A percentile compares a stretch with the other conserved stretches of the same genome.
phyloP scores from a whole-genome alignment of 148 eudicot species.

The Amaranthus cruentus region DNA sequence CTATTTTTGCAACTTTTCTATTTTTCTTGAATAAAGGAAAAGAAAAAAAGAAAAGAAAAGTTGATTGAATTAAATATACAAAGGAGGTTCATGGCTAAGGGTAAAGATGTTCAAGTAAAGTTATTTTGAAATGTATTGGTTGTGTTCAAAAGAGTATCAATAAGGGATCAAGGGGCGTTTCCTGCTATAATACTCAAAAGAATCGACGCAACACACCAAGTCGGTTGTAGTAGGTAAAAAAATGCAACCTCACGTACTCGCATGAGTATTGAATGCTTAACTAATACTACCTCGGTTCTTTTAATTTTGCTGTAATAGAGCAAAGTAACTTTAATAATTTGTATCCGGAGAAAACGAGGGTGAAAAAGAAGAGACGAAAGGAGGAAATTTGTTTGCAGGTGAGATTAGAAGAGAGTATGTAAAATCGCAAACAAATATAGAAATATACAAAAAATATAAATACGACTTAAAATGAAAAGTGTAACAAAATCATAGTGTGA shows the following conservation, averaged over 20 bases:
- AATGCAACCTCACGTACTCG: no score
- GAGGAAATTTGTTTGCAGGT: no score
- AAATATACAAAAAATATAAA: no score
- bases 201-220: background rate
- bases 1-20: no score
- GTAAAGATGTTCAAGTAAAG: slow-evolving; percentile 3
- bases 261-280: no score
- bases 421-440: no score
- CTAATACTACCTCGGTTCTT: no score
- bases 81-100: slow-evolving; percentile 2
- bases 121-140: background rate
- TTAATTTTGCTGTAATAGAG: no score
- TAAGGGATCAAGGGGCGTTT: background rate
- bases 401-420: no score
- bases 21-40: background rate
- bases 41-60: background rate
- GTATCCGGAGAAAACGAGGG: no score
- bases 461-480: background rate
- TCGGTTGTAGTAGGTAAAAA: background rate
- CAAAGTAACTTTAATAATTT: no score
- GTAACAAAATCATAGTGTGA: background rate
- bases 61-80: background rate
- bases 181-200: background rate
- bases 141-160: slow-evolving; percentile 1
- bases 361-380: no score